phyloP scores from a whole-genome alignment of 2,329 filamentous ascomycete species.

The Leptographium flavum region DNA sequence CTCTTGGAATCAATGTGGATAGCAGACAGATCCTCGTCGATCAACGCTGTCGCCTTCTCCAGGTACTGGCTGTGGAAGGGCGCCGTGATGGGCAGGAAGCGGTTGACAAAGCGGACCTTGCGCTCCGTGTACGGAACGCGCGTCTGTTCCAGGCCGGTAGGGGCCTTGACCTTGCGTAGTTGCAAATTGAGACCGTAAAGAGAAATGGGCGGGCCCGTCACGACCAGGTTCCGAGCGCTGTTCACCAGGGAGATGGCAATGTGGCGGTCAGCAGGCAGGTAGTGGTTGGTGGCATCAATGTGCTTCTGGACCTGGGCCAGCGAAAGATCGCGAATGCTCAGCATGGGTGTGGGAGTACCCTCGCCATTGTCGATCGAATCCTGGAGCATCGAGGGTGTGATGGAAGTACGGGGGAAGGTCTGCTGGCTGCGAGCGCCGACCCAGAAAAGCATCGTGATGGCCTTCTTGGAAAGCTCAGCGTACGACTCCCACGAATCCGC shows the following conservation, averaged over 20 bases:
- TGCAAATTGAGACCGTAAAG: constrained; percentile 92
- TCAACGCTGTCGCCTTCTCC: constrained; percentile 62
- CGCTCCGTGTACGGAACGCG: constrained; percentile 88
- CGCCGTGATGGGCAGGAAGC: constrained; percentile 92
- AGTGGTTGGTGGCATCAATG: constrained; percentile 92
- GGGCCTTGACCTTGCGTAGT: constrained; percentile 90
- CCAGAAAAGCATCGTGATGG: constrained; percentile 93
- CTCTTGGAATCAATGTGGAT: constrained; percentile 59
- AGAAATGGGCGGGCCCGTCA: constrained; percentile 90
- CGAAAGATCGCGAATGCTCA: constrained; percentile 89
- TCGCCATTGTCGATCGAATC: constrained; percentile 92
- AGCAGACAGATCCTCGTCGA: constrained; percentile 77
- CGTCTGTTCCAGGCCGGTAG: constrained; percentile 93
- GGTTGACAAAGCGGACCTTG: constrained; percentile 91
- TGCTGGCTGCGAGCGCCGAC: constrained; percentile 95
- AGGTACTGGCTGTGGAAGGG: constrained; percentile 98
- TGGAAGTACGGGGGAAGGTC: constrained; percentile 86
- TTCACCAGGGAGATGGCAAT: constrained; percentile 94
- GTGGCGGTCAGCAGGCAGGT: constrained; percentile 81
- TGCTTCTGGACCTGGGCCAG: constrained; percentile 84
- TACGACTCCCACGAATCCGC: constrained; percentile 91
- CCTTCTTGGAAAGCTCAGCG: constrained; percentile 61
- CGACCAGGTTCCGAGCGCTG: constrained; percentile 91
- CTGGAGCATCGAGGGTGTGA: constrained; percentile 79
- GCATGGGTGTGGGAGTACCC: constrained; percentile 91